Evolutionary conservation across 2,329 filamentous ascomycete species (phyloP).

Genomic region (Alternaria sp.): DNA sequence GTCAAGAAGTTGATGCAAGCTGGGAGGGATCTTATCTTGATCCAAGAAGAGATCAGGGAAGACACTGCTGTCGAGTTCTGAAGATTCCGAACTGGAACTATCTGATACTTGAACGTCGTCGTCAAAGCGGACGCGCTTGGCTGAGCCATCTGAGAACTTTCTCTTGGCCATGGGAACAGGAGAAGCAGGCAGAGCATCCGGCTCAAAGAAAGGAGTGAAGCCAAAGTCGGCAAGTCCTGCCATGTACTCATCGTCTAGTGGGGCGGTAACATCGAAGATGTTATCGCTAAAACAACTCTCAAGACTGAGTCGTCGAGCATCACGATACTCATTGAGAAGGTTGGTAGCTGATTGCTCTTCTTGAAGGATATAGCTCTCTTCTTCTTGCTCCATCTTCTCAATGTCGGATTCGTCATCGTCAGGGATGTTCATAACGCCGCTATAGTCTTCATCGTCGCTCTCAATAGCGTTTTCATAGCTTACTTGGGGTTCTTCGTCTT

Average conservation of each 20-base stretch:
- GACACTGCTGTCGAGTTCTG: constrained; percentile 69
- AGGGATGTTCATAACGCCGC: constrained; percentile 78
- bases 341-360: constrained; percentile 42
- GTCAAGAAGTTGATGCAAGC: constrained; percentile 77
- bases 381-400: constrained; percentile 77
- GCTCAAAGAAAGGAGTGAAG: constrained; percentile 48
- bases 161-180: constrained; percentile 45
- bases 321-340: constrained; percentile 43
- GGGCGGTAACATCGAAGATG: constrained; percentile 44
- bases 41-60: constrained; percentile 82
- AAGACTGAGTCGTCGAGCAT: constrained; percentile 46
- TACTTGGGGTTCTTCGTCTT: constrained; percentile 28
- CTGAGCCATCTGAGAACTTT: constrained; percentile 50
- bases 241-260: constrained; percentile 37
- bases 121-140: constrained; percentile 76
- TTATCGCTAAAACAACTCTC: constrained; percentile 46
- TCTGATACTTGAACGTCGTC: constrained; percentile 72
- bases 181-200: constrained; percentile 54
- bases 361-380: constrained; percentile 76
- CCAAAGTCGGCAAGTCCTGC: constrained; percentile 40
- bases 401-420: constrained; percentile 80
- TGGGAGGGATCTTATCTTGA: constrained; percentile 75
- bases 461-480: constrained; percentile 49
- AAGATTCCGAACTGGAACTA: constrained; percentile 54
- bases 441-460: constrained; percentile 64